phyloP scores from a whole-genome alignment of 2,329 filamentous ascomycete genomes.

The Colletotrichum camelliae region DNA sequence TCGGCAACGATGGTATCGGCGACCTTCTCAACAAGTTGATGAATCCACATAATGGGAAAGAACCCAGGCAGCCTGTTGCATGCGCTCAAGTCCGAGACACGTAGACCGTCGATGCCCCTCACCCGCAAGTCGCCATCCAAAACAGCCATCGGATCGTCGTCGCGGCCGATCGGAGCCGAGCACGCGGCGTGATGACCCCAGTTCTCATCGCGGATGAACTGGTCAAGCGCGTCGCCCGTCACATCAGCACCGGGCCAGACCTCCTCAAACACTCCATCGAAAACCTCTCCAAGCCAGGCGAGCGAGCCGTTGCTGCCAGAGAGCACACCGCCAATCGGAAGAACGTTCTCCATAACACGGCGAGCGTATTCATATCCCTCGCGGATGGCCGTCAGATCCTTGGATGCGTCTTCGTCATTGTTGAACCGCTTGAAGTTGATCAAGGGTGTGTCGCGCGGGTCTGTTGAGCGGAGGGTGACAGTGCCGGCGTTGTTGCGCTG shows the following conservation, averaged over 20 bases:
- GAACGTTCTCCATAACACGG: neutral
- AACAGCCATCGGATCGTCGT: constrained; percentile 59
- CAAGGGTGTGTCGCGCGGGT: neutral
- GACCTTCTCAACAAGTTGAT: constrained; percentile 66
- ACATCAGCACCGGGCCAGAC: neutral
- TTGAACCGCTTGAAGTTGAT: neutral
- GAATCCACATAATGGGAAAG: constrained; percentile 53
- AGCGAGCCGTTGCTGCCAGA: neutral
- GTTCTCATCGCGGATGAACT: constrained; percentile 34
- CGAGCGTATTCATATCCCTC: neutral
- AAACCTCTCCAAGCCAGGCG: neutral
- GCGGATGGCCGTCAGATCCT: neutral
- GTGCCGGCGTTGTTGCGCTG: neutral
- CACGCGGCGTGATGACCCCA: constrained; percentile 64
- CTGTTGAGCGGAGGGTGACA: neutral
- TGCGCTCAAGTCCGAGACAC: constrained; percentile 67
- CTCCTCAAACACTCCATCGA: neutral
- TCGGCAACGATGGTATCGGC: constrained; percentile 25
- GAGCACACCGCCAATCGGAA: neutral
- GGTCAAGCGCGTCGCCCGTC: neutral
- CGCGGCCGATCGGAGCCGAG: constrained; percentile 60
- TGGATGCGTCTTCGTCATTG: neutral
- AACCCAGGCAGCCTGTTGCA: constrained; percentile 55
- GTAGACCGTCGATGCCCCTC: constrained; percentile 55
- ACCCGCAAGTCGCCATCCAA: constrained; percentile 64